Conservation (phyloP, 2,329 filamentous ascomycete species). For the Microsporum canis region DNA sequence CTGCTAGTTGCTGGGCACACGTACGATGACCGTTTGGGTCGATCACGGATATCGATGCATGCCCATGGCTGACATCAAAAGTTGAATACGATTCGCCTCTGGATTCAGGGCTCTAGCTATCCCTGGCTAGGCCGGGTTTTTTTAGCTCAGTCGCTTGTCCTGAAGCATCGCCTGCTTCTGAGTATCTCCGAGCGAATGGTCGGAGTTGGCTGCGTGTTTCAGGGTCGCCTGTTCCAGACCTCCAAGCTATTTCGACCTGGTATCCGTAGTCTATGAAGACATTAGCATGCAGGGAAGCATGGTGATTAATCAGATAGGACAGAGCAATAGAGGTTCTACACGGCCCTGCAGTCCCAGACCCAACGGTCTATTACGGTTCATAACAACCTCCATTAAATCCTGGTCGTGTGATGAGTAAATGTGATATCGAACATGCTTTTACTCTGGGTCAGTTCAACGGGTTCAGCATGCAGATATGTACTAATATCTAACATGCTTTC, state of each 20-base stretch:
- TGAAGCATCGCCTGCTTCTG: background rate
- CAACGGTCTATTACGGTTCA: background rate
- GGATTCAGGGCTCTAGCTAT: background rate
- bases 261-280: background rate
- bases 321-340: background rate
- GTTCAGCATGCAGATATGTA: background rate
- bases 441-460: background rate
- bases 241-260: background rate
- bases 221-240: background rate
- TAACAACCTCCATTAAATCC: background rate
- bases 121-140: background rate
- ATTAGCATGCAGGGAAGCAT: background rate
- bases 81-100: background rate
- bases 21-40: background rate
- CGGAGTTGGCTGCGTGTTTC: slow-evolving; percentile 1
- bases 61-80: background rate
- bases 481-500: background rate
- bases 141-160: background rate
- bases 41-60: background rate
- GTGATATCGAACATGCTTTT: background rate
- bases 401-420: background rate
- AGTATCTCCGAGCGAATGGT: background rate
- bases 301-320: background rate
- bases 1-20: background rate
- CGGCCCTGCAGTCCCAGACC: background rate